Base-by-base conservation (phyloP, 2,329 filamentous ascomycete species). In the Blastomyces silverae region DNA sequence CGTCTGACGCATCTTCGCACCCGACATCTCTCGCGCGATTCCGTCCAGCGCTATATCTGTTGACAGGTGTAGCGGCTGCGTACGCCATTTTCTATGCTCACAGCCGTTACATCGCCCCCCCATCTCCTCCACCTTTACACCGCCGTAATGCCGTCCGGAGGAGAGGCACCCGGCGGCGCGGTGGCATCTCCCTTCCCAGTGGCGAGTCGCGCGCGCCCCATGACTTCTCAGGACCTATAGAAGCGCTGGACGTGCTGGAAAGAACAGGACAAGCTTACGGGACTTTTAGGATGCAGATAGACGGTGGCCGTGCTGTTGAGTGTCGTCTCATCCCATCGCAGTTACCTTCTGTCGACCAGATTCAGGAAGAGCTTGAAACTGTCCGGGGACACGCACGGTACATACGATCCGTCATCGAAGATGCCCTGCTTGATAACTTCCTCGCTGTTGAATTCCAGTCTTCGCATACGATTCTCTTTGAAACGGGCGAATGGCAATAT, bases 361-460 rank as follows among this genome's bases (percentile, higher is more conserved):
- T 79, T 65, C 78, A 79, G 74, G 74, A 76, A 65, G 72, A 76
- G 65, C 73, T 79, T 17, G 76, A 75, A 13, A 73, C 78, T 20
- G 72, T 73, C 1, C 67, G 70, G 55, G 75, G 73, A 39, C 74
- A 78, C 67, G 77, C 77, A 25, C 73, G 75, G 64, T 71, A 75
- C 64, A 78, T 78, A 74, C 76, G 76, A 63, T 73, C 76, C 64
- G 77, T 78, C 73, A 78, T 79, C 74, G 78, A 79, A 65, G 75
- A 79, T 61, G 75, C 75, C 0, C 79, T 79, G 65, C 65, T 79
- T 48, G 77, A 79, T 64, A 77, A 76, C 2, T 79, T 79, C 58
- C 70, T 79, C 42, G 75, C 76, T 0, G 67, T 78, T 46, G 77
- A 79, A 59, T 77, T 78, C 42, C 76, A 74, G 3, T 70, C 77